phyloP scores from a whole-genome alignment of 257 asterid genomes.

The Coffea canephora region DNA sequence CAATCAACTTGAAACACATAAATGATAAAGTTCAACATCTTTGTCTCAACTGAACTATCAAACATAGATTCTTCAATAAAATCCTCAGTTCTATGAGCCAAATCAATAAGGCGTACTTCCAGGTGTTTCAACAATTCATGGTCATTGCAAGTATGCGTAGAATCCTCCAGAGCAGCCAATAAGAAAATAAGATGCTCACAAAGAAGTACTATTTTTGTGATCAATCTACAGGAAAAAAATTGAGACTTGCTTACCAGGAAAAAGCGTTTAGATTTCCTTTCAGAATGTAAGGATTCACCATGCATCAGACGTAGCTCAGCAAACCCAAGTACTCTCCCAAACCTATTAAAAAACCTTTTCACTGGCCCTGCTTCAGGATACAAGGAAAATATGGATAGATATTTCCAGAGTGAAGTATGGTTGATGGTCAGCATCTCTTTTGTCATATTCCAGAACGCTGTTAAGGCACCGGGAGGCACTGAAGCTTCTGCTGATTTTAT shows the following conservation, averaged over 20 bases:
- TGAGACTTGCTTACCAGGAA: background rate
- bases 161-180: background rate
- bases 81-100: background rate
- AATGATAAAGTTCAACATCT: background rate
- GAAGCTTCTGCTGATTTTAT: too few species aligned
- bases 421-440: too few species aligned
- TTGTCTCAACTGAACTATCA: background rate
- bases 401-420: too few species aligned
- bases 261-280: background rate
- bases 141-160: background rate
- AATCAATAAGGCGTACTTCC: background rate
- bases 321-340: background rate
- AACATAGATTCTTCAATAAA: background rate
- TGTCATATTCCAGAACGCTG: too few species aligned
- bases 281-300: background rate
- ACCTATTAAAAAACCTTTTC: background rate
- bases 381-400: too few species aligned
- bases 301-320: background rate
- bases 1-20: background rate
- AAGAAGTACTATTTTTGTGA: background rate
- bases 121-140: background rate
- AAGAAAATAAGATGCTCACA: background rate
- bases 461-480: too few species aligned
- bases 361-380: too few species aligned
- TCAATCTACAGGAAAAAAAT: too few species aligned